A percentile compares a stretch with the other conserved stretches of the same genome.
These are phyloP conservation scores for Cryptococcus neoformans DNA, from an alignment of 1,284 basidiomycete genomes.

Conservation along the genomic window DNA sequence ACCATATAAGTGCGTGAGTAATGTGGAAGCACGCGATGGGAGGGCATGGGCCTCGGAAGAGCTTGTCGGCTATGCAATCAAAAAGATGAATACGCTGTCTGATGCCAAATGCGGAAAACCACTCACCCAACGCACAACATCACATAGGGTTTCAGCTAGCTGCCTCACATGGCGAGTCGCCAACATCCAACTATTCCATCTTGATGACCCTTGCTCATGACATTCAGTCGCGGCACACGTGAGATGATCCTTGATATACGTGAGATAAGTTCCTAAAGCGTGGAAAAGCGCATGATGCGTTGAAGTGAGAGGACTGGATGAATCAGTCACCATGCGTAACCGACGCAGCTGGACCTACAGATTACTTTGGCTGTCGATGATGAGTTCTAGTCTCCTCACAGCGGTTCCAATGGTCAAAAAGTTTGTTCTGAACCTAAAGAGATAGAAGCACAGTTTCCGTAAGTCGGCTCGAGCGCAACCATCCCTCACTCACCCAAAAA, in stretches of 20 bases:
- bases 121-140: slow-evolving; percentile 36
- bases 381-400: slow-evolving; percentile 35
- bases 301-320: slow-evolving; percentile 32
- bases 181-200: slow-evolving; percentile 26
- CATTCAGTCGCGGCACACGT: slow-evolving; percentile 16
- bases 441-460: background rate
- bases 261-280: slow-evolving; percentile 34
- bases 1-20: slow-evolving; percentile 36
- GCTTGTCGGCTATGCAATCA: slow-evolving; percentile 18
- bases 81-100: background rate
- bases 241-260: slow-evolving; percentile 33
- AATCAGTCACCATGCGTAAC: background rate
- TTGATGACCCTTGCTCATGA: slow-evolving; percentile 1
- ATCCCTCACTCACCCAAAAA: background rate
- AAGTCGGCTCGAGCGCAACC: background rate
- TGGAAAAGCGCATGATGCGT: slow-evolving; percentile 45
- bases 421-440: background rate
- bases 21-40: slow-evolving; percentile 29
- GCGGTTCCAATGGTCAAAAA: slow-evolving; percentile 34
- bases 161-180: slow-evolving; percentile 22
- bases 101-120: background rate
- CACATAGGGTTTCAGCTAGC: slow-evolving; percentile 22
- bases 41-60: slow-evolving; percentile 19
- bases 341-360: slow-evolving; percentile 5
- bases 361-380: slow-evolving; percentile 30